A percentile compares a stretch with the other conserved stretches of the same genome.
Conservation (phyloP, 257 asterid genomes). For the Apocynum venetum region DNA sequence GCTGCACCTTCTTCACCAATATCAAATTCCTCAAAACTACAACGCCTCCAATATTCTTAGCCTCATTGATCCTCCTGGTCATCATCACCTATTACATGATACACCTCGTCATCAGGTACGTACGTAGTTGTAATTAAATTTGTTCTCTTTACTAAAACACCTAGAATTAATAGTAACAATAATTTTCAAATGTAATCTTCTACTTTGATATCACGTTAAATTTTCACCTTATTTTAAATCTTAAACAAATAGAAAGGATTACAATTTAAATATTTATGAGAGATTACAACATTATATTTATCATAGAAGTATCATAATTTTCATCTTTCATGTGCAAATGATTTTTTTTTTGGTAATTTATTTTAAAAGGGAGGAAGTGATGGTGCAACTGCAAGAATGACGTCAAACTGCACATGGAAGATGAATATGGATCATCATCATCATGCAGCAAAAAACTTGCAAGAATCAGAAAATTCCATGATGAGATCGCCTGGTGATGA, state of each 20-base stretch:
- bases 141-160: too few relatives aligned
- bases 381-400: conserved; percentile 21
- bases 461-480: conserved; percentile 21
- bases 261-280: too few relatives aligned
- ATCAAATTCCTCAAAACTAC: conserved; percentile 6
- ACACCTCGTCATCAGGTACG: conserved; percentile 23
- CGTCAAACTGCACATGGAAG: conserved; percentile 23
- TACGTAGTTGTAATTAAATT: too few relatives aligned
- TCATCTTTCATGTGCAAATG: too few relatives aligned
- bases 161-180: too few relatives aligned
- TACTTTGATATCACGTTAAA: too few relatives aligned
- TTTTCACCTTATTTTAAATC: too few relatives aligned
- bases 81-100: conserved; percentile 15
- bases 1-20: conserved; percentile 17
- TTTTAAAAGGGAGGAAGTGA: conserved; percentile 19
- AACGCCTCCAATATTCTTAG: conserved; percentile 8
- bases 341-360: too few relatives aligned
- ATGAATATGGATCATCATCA: conserved; percentile 32
- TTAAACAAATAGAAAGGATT: too few relatives aligned
- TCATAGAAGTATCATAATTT: too few relatives aligned
- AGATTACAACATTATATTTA: too few relatives aligned
- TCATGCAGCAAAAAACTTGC: conserved; percentile 17
- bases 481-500: conserved; percentile 35
- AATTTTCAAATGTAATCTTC: too few relatives aligned
- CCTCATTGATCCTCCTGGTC: not conserved